Percentiles rank a stretch among this genome's conserved stretches.
phyloP scores from a whole-genome alignment of 164 flowering plant genomes.

The Magnolia changhungtana region DNA sequence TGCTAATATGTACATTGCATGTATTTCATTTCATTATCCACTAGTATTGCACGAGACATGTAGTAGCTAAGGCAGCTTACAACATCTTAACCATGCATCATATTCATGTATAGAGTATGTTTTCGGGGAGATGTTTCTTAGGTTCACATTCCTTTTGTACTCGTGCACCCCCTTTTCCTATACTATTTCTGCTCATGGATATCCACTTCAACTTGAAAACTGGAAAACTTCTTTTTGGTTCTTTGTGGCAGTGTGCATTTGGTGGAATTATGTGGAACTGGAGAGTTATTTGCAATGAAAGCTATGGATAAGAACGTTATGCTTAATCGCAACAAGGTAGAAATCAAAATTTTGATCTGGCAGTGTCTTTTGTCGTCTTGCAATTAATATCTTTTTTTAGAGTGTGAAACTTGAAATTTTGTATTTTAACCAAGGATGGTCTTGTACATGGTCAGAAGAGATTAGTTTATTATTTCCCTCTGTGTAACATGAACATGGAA shows the following conservation, averaged over 20 bases:
- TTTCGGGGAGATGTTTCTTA: not conserved
- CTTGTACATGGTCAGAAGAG: not conserved
- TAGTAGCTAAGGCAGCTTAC: too few species aligned
- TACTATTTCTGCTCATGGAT: not conserved
- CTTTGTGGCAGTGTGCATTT: constrained; percentile 75
- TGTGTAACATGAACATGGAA: not conserved
- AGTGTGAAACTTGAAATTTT: too few species aligned
- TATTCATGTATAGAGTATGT: not conserved
- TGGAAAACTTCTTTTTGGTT: not conserved
- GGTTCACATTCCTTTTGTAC: not conserved
- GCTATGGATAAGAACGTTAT: constrained; percentile 92
- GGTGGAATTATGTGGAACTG: constrained; percentile 85
- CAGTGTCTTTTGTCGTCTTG: not conserved
- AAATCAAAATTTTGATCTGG: not conserved
- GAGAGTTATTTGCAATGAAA: constrained; percentile 89
- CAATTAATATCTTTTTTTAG: not conserved
- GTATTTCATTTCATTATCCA: too few species aligned
- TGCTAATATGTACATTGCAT: too few species aligned
- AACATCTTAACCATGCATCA: not conserved
- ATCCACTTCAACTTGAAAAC: not conserved
- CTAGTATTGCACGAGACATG: too few species aligned
- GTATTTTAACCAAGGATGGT: not conserved
- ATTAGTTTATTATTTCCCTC: not conserved
- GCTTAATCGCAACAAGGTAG: constrained; percentile 98
- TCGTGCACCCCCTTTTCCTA: not conserved